phyloP scores from a whole-genome alignment of 345 rosid species.

The Sapria himalayana region DNA sequence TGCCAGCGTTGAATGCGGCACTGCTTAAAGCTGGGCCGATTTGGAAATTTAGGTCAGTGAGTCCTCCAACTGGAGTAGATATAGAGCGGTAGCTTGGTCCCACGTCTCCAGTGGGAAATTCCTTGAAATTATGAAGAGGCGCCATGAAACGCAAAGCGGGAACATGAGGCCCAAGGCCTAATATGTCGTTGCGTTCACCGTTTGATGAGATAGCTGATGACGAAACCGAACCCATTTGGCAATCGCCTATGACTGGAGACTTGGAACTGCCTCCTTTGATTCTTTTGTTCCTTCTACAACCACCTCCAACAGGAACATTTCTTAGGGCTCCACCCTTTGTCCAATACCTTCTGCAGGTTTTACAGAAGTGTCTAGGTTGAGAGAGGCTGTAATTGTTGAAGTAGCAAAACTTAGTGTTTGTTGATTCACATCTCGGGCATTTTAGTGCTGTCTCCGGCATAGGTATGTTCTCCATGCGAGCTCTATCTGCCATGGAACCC shows the following conservation, averaged over 20 bases:
- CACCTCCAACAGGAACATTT: slow-evolving; percentile 87
- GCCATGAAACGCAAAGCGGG: slow-evolving; percentile 28
- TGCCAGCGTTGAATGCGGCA: slow-evolving; percentile 7
- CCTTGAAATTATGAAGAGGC: slow-evolving; percentile 27
- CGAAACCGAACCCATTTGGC: slow-evolving; percentile 20
- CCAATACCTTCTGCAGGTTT: slow-evolving; percentile 94
- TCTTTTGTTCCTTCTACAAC: slow-evolving; percentile 74
- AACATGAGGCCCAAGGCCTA: slow-evolving; percentile 25
- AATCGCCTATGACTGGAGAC: slow-evolving; percentile 20
- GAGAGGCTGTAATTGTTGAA: slow-evolving; percentile 91
- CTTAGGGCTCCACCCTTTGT: slow-evolving; percentile 83
- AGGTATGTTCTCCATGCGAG: slow-evolving; percentile 60
- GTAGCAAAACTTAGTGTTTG: slow-evolving; percentile 89
- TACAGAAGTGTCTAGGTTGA: slow-evolving; percentile 98
- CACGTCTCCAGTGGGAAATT: slow-evolving; percentile 16
- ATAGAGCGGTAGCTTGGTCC: slow-evolving; percentile 24
- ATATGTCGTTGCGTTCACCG: slow-evolving; percentile 18
- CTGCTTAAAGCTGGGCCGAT: slow-evolving; percentile 14
- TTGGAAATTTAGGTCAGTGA: slow-evolving; percentile 20
- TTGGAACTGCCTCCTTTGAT: slow-evolving; percentile 37
- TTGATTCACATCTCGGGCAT: slow-evolving; percentile 90
- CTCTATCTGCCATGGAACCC: slow-evolving; percentile 85
- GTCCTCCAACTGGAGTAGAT: slow-evolving; percentile 16
- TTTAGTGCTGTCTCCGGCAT: slow-evolving; percentile 59
- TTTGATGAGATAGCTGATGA: slow-evolving; percentile 18